A percentile compares a stretch with the other conserved stretches of the same genome.
phyloP scores from a whole-genome alignment of 148 eudicot species.

The Amaranthus hypochondriacus region DNA sequence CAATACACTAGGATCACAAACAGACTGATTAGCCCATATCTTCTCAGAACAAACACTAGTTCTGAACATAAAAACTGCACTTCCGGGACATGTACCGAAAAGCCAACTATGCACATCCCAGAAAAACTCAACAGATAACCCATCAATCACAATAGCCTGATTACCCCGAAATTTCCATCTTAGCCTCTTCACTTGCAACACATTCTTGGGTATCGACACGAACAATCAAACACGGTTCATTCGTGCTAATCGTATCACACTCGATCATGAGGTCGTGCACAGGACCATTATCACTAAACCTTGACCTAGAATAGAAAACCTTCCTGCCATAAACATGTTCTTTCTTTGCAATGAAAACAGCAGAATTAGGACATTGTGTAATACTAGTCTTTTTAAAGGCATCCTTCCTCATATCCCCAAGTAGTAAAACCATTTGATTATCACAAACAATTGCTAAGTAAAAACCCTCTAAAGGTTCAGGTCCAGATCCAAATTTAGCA shows the following conservation, averaged over 20 bases:
- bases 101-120: conserved; percentile 73
- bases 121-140: conserved; percentile 51
- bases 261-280: conserved; percentile 49
- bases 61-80: conserved; percentile 60
- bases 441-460: conserved; percentile 52
- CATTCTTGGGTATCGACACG: conserved; percentile 42
- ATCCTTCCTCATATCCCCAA: conserved; percentile 60
- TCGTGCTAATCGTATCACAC: conserved; percentile 41
- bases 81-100: conserved; percentile 43
- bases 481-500: conserved; percentile 58
- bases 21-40: conserved; percentile 41
- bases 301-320: conserved; percentile 39
- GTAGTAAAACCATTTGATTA: conserved; percentile 42
- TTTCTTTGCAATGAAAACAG: conserved; percentile 41
- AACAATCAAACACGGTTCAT: conserved; percentile 46
- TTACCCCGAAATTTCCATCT: conserved; percentile 61
- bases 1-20: conserved; percentile 30
- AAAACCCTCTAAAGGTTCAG: conserved; percentile 52
- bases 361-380: conserved; percentile 26
- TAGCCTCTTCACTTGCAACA: conserved; percentile 55
- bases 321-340: conserved; percentile 58
- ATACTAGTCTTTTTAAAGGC: conserved; percentile 50
- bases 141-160: conserved; percentile 51
- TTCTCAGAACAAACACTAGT: conserved; percentile 51
- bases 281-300: conserved; percentile 40